Conservation (phyloP, 495 filamentous ascomycete species). For the Neurospora tetraspora region DNA sequence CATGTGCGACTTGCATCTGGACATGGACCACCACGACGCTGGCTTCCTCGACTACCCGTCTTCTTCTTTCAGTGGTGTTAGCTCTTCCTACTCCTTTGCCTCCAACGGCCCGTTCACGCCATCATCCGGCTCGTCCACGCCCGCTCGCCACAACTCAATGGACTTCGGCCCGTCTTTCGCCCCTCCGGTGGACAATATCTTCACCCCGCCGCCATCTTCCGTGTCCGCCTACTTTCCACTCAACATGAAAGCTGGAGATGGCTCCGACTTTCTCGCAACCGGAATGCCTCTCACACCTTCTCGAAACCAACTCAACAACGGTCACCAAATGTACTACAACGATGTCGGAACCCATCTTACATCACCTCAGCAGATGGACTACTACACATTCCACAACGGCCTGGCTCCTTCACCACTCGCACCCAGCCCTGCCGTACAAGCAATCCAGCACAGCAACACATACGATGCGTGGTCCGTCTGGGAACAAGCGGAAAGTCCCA, state of each 20-base stretch:
- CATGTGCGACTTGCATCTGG: conserved; percentile 14
- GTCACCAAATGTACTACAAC: neutral
- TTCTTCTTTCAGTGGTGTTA: conserved; percentile 16
- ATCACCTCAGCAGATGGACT: conserved; percentile 10
- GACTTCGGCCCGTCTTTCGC: conserved; percentile 16
- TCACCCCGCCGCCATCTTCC: conserved; percentile 30
- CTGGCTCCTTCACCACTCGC: conserved; percentile 4
- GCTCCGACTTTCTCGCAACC: conserved; percentile 11
- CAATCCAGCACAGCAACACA: neutral
- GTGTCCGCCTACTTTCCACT: conserved; percentile 26
- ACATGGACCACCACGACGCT: conserved; percentile 12
- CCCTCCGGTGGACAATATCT: conserved; percentile 6
- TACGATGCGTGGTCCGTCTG: conserved; percentile 8
- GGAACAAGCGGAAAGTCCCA: conserved; percentile 15
- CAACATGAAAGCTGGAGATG: conserved; percentile 8
- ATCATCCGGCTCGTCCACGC: conserved; percentile 23
- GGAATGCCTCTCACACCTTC: conserved; percentile 15
- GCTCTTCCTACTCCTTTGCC: conserved; percentile 28
- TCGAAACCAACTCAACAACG: conserved; percentile 4
- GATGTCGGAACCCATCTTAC: conserved; percentile 3
- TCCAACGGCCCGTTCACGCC: conserved; percentile 30
- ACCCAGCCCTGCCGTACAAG: neutral
- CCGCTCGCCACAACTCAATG: conserved; percentile 8
- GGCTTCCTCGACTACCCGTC: conserved; percentile 18
- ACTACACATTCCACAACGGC: conserved; percentile 4